These are phyloP conservation scores for Naganishia onofrii DNA, from an alignment of 768 basidiomycete genomes.

Conservation along the genomic window DNA sequence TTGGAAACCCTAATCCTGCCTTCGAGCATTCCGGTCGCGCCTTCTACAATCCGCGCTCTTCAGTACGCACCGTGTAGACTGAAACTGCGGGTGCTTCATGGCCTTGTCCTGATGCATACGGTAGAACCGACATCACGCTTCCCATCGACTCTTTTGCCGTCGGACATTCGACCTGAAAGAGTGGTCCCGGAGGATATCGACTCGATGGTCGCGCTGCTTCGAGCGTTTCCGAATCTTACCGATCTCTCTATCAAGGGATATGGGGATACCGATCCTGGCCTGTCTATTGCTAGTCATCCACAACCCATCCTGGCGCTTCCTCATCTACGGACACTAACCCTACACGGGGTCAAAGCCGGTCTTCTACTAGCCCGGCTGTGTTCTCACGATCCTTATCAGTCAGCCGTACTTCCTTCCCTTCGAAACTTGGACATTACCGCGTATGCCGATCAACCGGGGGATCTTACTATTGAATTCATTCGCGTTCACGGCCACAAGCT, in stretches of 20 bases:
- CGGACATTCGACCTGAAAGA: neutral
- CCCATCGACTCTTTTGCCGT: neutral
- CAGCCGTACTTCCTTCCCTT: conserved; percentile 37
- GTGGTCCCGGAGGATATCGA: neutral
- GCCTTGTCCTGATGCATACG: conserved; percentile 22
- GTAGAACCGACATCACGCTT: conserved; percentile 1
- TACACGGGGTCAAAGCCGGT: conserved; percentile 22
- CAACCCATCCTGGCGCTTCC: conserved; percentile 17
- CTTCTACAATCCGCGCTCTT: conserved; percentile 15
- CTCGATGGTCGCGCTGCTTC: conserved; percentile 5
- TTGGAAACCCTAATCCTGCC: conserved; percentile 45
- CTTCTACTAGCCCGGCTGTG: conserved; percentile 25
- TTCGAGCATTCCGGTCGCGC: conserved; percentile 24
- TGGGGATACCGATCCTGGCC: conserved; percentile 6
- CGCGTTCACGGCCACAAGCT: conserved; percentile 41
- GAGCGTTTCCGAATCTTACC: conserved; percentile 17
- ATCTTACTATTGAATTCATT: conserved; percentile 39
- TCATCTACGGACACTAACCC: neutral
- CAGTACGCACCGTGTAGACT: conserved; percentile 11
- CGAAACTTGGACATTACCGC: conserved; percentile 37
- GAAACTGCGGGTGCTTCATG: conserved; percentile 4
- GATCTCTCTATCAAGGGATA: conserved; percentile 12
- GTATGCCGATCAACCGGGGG: conserved; percentile 32
- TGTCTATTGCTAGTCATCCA: neutral
- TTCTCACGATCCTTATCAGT: conserved; percentile 31